A percentile compares a stretch with the other conserved stretches of the same genome.
Evolutionary conservation across 257 asterid genomes (phyloP).

Genomic region (Rhazya stricta): DNA sequence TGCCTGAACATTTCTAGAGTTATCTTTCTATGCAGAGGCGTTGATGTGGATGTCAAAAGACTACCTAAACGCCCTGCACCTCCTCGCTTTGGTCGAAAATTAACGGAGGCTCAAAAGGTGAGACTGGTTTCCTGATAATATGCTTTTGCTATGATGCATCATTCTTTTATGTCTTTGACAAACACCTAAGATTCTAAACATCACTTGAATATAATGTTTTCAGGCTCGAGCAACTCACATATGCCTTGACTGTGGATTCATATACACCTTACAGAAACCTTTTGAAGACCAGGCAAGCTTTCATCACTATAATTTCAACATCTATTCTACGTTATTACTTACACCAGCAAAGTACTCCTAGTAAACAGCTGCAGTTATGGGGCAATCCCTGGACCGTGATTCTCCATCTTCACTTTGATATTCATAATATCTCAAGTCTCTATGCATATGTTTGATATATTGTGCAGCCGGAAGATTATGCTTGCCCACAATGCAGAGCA

Average conservation of each 20-base stretch:
- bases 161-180: background rate
- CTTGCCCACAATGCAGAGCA: slow-evolving; percentile 90
- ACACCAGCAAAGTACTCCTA: background rate
- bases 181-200: background rate
- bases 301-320: background rate
- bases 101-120: slow-evolving; percentile 85
- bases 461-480: slow-evolving; percentile 71
- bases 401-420: background rate
- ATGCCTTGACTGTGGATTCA: slow-evolving; percentile 96
- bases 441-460: background rate
- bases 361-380: background rate
- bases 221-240: slow-evolving; percentile 95
- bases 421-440: background rate
- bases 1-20: background rate
- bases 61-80: slow-evolving; percentile 94
- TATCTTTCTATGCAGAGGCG: slow-evolving; percentile 53
- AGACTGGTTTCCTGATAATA: slow-evolving; percentile 13
- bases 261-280: slow-evolving; percentile 69
- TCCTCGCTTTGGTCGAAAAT: slow-evolving; percentile 83
- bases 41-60: slow-evolving; percentile 74
- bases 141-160: background rate
- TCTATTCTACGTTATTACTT: background rate
- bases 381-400: background rate
- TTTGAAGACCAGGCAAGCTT: slow-evolving; percentile 83
- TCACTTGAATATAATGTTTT: background rate